These are phyloP conservation scores for Penicillium crystallinum DNA, from an alignment of 495 filamentous ascomycete genomes.

Conservation along the genomic window DNA sequence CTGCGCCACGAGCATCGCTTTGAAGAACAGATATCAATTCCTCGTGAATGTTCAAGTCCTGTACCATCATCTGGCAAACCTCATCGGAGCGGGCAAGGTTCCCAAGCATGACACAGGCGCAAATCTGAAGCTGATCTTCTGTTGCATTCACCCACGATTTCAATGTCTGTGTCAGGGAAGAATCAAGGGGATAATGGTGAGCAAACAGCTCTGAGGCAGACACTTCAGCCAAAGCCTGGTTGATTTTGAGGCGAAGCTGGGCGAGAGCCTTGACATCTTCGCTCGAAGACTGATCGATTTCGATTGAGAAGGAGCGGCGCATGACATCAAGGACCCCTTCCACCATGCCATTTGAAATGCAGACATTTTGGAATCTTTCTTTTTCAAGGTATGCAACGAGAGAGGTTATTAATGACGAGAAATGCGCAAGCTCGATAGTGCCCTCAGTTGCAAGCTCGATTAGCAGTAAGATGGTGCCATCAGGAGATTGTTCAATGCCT, in stretches of 20 bases:
- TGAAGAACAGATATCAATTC: constrained; percentile 51
- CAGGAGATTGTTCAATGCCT: constrained; percentile 35
- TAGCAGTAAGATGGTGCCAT: constrained; percentile 37
- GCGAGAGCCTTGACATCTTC: constrained; percentile 50
- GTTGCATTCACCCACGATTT: constrained; percentile 46
- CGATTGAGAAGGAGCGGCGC: constrained; percentile 25
- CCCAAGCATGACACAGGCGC: constrained; percentile 69
- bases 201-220: constrained; percentile 55
- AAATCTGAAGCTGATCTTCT: constrained; percentile 60
- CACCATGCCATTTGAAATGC: constrained; percentile 33
- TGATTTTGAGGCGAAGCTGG: constrained; percentile 50
- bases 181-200: constrained; percentile 44
- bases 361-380: constrained; percentile 37
- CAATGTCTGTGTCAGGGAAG: constrained; percentile 48
- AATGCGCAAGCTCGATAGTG: constrained; percentile 25
- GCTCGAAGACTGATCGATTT: constrained; percentile 22
- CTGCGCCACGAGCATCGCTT: constrained; percentile 39
- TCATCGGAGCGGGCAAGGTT: constrained; percentile 72
- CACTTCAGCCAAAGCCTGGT: constrained; percentile 57
- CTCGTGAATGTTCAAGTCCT: constrained; percentile 46
- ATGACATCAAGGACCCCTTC: constrained; percentile 30
- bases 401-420: constrained; percentile 29
- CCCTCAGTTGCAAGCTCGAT: constrained; percentile 27
- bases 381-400: constrained; percentile 34
- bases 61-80: constrained; percentile 53